Percentiles rank a stretch among this genome's conserved stretches.
phyloP scores from a whole-genome alignment of 257 asterid species.

The Nicotiana obtusifolia region DNA sequence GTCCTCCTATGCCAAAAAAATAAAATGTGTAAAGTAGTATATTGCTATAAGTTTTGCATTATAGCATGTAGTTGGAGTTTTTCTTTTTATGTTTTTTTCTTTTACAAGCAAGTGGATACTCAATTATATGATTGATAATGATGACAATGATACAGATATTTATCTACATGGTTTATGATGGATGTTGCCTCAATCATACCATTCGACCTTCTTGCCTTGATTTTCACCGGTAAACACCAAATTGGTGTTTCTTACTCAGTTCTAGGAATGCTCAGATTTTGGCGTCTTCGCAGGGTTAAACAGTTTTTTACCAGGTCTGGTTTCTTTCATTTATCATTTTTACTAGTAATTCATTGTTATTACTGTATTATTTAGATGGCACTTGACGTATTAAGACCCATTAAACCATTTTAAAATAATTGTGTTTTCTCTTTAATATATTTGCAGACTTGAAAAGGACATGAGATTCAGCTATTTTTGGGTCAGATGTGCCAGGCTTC shows the following conservation, averaged over 20 bases:
- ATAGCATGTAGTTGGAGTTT: neutral
- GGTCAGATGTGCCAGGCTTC: conserved; percentile 88
- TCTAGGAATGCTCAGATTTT: conserved; percentile 76
- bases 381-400: neutral
- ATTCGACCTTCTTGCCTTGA: conserved; percentile 53
- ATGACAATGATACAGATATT: conserved; percentile 44
- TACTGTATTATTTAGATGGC: neutral
- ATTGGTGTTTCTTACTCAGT: conserved; percentile 52
- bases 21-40: neutral
- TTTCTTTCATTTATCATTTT: neutral
- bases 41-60: neutral
- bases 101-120: no score
- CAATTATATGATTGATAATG: neutral
- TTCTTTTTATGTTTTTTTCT: no score
- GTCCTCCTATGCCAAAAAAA: no score
- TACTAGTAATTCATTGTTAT: neutral
- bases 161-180: conserved; percentile 90
- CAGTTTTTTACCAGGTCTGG: conserved; percentile 66
- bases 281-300: conserved; percentile 93
- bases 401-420: neutral
- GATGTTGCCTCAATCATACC: conserved; percentile 91
- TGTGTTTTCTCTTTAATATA: neutral
- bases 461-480: conserved; percentile 86
- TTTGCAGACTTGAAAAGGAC: conserved; percentile 84
- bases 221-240: conserved; percentile 61